Evolutionary conservation across 192 early-diverging fungal genomes (phyloP).

Genomic region (Mortierella hygrophila): DNA sequence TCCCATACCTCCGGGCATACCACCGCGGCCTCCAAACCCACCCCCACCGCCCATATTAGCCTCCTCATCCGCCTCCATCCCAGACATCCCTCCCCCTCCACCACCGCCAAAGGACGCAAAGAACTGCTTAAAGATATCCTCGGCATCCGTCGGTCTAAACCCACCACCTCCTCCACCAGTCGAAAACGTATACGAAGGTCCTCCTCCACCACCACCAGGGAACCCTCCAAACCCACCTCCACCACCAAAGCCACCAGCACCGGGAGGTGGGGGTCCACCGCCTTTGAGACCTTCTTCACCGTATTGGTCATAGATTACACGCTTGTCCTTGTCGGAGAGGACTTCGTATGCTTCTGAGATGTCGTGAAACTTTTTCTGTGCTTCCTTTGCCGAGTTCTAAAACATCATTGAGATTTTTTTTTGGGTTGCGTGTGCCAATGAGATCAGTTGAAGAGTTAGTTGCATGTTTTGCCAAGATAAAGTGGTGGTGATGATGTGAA

Average conservation of each 20-base stretch:
- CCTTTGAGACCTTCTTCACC: constrained; percentile 95
- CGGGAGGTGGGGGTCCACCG: constrained; percentile 32
- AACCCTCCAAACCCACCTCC: constrained; percentile 68
- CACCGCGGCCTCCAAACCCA: constrained; percentile 52
- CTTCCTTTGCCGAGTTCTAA: constrained; percentile 49
- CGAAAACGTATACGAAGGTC: constrained; percentile 76
- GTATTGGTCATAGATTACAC: constrained; percentile 93
- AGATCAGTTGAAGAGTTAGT: not conserved
- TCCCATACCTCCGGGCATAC: constrained; percentile 43
- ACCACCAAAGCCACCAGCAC: constrained; percentile 67
- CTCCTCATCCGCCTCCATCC: constrained; percentile 61
- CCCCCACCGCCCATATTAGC: constrained; percentile 61
- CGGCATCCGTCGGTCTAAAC: constrained; percentile 79
- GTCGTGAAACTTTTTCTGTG: constrained; percentile 94
- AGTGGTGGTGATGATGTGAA: not conserved
- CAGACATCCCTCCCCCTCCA: constrained; percentile 26
- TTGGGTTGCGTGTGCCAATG: not conserved
- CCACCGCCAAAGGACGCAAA: constrained; percentile 74
- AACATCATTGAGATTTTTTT: not conserved
- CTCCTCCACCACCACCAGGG: constrained; percentile 59
- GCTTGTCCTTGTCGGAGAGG: constrained; percentile 92
- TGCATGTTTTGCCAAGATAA: no score
- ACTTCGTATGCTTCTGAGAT: constrained; percentile 98
- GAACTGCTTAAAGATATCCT: constrained; percentile 92
- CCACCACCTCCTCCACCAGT: constrained; percentile 63